Percentiles rank a stretch among this genome's conserved stretches.
These are phyloP conservation scores for Chloromonas sp. DNA, from an alignment of 163 green algal genomes.

Conservation along the genomic window DNA sequence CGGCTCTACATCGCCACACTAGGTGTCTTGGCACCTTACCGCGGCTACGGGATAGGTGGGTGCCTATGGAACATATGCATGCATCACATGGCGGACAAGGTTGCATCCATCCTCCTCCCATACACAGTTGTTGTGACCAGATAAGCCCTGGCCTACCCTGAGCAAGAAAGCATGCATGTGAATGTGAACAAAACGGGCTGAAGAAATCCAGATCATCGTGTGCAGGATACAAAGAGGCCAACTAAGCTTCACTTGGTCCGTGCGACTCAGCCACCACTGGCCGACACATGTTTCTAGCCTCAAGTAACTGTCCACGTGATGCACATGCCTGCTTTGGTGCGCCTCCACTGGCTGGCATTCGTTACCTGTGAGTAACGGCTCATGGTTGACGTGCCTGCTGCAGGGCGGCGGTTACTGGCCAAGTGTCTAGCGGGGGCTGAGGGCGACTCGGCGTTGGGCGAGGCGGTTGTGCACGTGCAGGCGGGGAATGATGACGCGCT, in stretches of 20 bases:
- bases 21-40: conserved; percentile 75
- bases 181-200: too few relatives aligned
- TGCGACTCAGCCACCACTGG: too few relatives aligned
- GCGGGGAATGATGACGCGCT: conserved; percentile 75
- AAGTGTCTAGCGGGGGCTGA: conserved; percentile 28
- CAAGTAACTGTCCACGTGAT: too few relatives aligned
- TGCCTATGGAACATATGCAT: not conserved
- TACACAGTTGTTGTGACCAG: too few relatives aligned
- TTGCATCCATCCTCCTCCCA: not conserved
- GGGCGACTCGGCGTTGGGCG: conserved; percentile 50
- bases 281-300: too few relatives aligned
- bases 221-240: not conserved
- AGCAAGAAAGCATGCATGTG: too few relatives aligned
- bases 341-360: not conserved
- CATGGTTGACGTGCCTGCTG: conserved; percentile 7
- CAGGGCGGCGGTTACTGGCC: conserved; percentile 55
- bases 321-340: not conserved
- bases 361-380: not conserved
- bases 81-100: not conserved
- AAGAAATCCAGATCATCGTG: not conserved
- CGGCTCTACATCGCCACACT: conserved; percentile 84
- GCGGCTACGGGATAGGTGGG: conserved; percentile 57
- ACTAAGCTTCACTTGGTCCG: not conserved
- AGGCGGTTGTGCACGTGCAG: conserved; percentile 76
- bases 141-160: too few relatives aligned